Base-by-base conservation (phyloP, 2,329 filamentous ascomycete genomes). In the Fusarium sp. region DNA sequence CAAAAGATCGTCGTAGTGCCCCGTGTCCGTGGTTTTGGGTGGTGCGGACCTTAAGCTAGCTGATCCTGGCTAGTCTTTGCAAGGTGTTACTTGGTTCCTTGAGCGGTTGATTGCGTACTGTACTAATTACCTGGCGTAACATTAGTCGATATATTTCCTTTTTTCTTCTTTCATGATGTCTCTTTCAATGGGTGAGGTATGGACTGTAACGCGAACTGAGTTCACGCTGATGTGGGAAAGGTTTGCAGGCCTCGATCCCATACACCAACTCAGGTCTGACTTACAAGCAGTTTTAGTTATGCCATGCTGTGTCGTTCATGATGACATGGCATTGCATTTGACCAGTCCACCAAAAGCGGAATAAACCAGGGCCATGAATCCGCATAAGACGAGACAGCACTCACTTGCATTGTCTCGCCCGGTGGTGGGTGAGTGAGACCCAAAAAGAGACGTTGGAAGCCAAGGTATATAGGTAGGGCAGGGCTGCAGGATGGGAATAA, bases 11-110 rank as follows among this genome's bases (percentile, higher is more conserved):
- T 65, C 72, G 53, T 62, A 44, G 65, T 69, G 72, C 71, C 68
- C 72, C 72, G 71, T 71, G 70, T 65, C 72, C 72, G 62, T 74
- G 72, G 72, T 62, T 75, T 74, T 75, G 72, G 72, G 72, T 74
- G 72, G 70, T 72, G 64, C 70, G 57, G 69, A 69, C 68, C 68
- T 63, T 61, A 49, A 30, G 46, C 46, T 65, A 65, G 72, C 57
- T 72, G 56, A 64, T 56, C 66, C 62, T 68, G 62, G 69, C 65
- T 69, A 70, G 70, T 58, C 34, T 41, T 52, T 64, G 55, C 69
- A 66, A 72, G 70, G 65, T 58, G 44, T 43, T 53, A 42, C 54
- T 49, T 53, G 46, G 59, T 53, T 69, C 50, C 49, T 62, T 48
- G 60, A 59, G 45, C 52, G 50, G 63, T 65, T 62, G 59, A 67